Conservation (phyloP, 805 yeast genomes). For the Candida schatavii region DNA sequence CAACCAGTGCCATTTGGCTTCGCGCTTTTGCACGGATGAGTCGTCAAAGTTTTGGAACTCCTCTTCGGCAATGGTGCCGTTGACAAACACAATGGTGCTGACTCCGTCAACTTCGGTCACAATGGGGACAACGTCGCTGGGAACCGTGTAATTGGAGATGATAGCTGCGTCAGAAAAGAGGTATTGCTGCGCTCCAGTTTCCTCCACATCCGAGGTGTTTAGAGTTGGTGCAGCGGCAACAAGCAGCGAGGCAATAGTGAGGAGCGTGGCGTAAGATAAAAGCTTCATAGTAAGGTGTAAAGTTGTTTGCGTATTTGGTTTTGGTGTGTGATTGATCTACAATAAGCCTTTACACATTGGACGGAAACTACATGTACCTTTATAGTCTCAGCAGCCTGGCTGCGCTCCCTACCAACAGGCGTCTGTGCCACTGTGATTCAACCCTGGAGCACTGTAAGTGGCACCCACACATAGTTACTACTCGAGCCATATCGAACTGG, state of each 20-base stretch:
- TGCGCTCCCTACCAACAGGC: too few relatives aligned
- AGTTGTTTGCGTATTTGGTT: too few relatives aligned
- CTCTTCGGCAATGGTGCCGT: constrained; percentile 2
- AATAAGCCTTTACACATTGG: too few relatives aligned
- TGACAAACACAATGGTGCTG: background rate
- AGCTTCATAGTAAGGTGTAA: too few relatives aligned
- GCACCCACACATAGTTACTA: too few relatives aligned
- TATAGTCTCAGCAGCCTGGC: too few relatives aligned
- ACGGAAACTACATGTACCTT: too few relatives aligned
- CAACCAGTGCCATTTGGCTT: constrained; percentile 3
- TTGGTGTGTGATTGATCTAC: too few relatives aligned
- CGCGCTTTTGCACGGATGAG: background rate
- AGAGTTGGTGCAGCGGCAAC: constrained; percentile 1
- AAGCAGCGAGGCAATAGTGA: background rate
- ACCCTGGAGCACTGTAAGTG: too few relatives aligned
- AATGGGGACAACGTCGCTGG: background rate
- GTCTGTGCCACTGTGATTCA: too few relatives aligned
- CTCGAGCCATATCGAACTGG: too few relatives aligned
- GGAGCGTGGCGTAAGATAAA: background rate
- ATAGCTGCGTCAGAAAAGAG: constrained; percentile 1
- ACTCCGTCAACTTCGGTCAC: background rate
- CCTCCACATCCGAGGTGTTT: background rate
- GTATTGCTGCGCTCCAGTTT: background rate
- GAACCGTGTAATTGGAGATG: background rate
- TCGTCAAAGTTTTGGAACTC: background rate